Percentiles rank a stretch among this genome's conserved stretches.
phyloP scores from a whole-genome alignment of 768 basidiomycete species.

The Tylopilus rubrobrunneus region DNA sequence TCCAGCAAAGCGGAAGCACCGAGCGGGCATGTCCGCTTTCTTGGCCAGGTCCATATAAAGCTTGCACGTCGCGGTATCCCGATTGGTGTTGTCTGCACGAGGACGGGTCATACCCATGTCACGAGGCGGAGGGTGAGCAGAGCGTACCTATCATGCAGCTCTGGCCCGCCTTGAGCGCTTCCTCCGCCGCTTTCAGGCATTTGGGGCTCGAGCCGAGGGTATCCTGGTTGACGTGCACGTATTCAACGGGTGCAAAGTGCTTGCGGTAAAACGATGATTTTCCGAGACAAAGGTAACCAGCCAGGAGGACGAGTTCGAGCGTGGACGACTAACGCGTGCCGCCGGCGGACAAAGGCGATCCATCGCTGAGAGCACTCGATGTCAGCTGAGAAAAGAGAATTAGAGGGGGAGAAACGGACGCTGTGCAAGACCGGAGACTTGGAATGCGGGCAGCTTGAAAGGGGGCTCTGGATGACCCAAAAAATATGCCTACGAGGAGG shows the following conservation, averaged over 20 bases:
- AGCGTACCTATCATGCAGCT: constrained; percentile 77
- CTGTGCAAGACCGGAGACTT: constrained; percentile 45
- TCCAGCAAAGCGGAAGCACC: constrained; percentile 75
- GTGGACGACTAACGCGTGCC: constrained; percentile 12
- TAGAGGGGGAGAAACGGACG: constrained; percentile 10
- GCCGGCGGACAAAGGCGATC: constrained; percentile 29
- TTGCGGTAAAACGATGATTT: constrained; percentile 77
- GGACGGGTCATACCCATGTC: background rate
- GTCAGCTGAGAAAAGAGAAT: background rate
- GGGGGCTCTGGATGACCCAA: constrained; percentile 44
- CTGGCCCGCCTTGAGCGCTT: constrained; percentile 48
- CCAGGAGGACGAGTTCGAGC: constrained; percentile 55
- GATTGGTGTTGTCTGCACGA: constrained; percentile 84
- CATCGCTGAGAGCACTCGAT: constrained; percentile 31
- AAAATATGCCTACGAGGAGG: constrained; percentile 69
- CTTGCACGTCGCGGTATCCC: constrained; percentile 63
- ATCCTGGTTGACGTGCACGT: constrained; percentile 88
- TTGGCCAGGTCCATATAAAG: constrained; percentile 68
- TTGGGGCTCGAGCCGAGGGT: constrained; percentile 67
- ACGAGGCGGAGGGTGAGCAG: background rate
- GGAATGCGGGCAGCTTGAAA: constrained; percentile 62
- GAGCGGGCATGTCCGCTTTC: constrained; percentile 46
- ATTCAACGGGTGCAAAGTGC: constrained; percentile 65
- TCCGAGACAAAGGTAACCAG: constrained; percentile 63
- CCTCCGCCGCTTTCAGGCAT: constrained; percentile 64